A percentile compares a stretch with the other conserved stretches of the same genome.
Evolutionary conservation across 176 grass and related monocot species (phyloP).

Genomic region (Chloris gayana): DNA sequence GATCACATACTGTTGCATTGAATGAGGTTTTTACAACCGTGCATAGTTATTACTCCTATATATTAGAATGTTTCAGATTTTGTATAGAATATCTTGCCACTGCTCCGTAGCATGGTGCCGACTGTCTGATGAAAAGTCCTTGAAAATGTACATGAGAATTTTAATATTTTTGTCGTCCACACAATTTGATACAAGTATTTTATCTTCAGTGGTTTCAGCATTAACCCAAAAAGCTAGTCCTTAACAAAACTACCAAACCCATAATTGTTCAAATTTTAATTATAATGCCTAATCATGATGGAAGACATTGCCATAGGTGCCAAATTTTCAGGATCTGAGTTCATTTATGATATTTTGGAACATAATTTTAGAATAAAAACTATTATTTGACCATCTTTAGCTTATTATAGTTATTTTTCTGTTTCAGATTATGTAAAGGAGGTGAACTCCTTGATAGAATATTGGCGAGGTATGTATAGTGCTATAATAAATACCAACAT

Average conservation of each 20-base stretch:
- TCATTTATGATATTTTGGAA: constrained; percentile 11
- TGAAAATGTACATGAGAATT: constrained; percentile 6
- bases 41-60: neutral
- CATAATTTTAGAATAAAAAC: constrained; percentile 34
- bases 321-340: constrained; percentile 12
- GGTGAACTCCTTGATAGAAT: constrained; percentile 95
- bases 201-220: constrained; percentile 6
- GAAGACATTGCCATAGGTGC: neutral
- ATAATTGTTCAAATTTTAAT: constrained; percentile 10
- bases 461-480: constrained; percentile 72
- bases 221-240: constrained; percentile 1
- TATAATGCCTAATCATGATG: neutral
- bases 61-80: constrained; percentile 21
- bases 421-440: constrained; percentile 91
- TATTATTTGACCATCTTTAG: constrained; percentile 26
- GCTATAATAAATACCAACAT: neutral
- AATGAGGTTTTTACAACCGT: neutral
- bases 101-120: neutral
- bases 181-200: neutral
- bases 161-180: neutral
- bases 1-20: constrained; percentile 10
- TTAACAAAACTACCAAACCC: neutral
- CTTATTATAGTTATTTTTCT: constrained; percentile 39
- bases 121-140: neutral
- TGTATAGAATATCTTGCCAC: neutral